phyloP scores from a whole-genome alignment of 805 yeast genomes.

The Yarrowia phangngaensis region DNA sequence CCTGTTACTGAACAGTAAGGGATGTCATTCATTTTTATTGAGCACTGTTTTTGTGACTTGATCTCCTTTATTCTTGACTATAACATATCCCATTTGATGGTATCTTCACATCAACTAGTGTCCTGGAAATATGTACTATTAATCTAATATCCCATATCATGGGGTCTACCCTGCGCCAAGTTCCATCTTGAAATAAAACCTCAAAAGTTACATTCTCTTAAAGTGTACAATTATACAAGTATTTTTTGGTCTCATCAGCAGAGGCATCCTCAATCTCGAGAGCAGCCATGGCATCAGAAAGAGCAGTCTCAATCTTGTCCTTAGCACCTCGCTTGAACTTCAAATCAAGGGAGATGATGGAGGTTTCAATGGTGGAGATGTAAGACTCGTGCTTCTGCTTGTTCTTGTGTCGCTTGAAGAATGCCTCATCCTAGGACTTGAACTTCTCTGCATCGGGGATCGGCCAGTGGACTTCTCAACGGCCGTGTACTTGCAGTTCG shows the following conservation, averaged over 20 bases:
- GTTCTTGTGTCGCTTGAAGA: slow-evolving; percentile 99
- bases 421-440: slow-evolving; percentile 98
- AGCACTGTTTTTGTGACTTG: too few relatives aligned
- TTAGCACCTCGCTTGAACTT: slow-evolving; percentile 96
- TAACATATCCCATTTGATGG: not conserved
- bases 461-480: slow-evolving; percentile 98
- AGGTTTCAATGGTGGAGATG: slow-evolving; percentile 91
- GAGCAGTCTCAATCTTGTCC: slow-evolving; percentile 96
- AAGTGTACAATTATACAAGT: slow-evolving; percentile 10
- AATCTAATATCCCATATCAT: not conserved
- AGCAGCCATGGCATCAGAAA: slow-evolving; percentile 97
- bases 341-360: slow-evolving; percentile 95
- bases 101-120: not conserved
- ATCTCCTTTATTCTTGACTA: too few relatives aligned
- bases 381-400: slow-evolving; percentile 98
- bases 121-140: not conserved
- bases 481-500: slow-evolving; percentile 98
- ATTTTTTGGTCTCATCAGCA: slow-evolving; percentile 63
- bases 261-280: slow-evolving; percentile 93
- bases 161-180: not conserved
- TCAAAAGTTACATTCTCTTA: not conserved
- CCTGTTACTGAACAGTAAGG: too few relatives aligned
- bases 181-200: not conserved
- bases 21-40: too few relatives aligned
- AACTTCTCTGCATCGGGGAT: slow-evolving; percentile 96